A percentile compares a stretch with the other conserved stretches of the same genome.
Evolutionary conservation across 2,329 filamentous ascomycete genomes (phyloP).

Genomic region (Aspergillus sp.): DNA sequence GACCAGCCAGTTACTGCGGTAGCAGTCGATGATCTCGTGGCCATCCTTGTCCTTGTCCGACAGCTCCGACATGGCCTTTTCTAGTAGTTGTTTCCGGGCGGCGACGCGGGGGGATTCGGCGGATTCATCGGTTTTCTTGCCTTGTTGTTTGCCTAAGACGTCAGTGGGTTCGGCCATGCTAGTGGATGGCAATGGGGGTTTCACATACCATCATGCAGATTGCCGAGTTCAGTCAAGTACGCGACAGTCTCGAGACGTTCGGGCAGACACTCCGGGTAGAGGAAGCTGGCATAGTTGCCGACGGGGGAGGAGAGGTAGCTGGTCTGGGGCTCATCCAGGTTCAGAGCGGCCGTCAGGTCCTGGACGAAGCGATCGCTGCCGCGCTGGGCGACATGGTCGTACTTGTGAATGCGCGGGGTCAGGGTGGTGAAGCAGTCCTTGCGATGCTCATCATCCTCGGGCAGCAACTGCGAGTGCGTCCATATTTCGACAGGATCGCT

Average conservation of each 20-base stretch:
- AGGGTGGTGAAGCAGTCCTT: conserved; percentile 16
- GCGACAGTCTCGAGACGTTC: conserved; percentile 14
- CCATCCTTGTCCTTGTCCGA: conserved; percentile 16
- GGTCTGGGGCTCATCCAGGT: conserved; percentile 5
- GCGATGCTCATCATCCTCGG: conserved; percentile 6
- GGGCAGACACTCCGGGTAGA: conserved; percentile 17
- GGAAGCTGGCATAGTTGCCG: conserved; percentile 18
- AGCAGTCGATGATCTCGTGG: conserved; percentile 18
- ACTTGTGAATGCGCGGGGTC: conserved; percentile 13
- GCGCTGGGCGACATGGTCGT: conserved; percentile 18
- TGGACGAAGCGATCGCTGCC: conserved; percentile 17
- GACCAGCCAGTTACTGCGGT: conserved; percentile 17
- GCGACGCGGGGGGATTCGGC: conserved; percentile 13
- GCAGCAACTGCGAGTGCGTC: conserved; percentile 11
- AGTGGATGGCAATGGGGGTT: too few species aligned
- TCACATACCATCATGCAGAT: conserved; percentile 15
- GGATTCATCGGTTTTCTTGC: conserved; percentile 7
- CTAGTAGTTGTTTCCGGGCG: conserved; percentile 11
- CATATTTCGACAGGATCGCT: conserved; percentile 16
- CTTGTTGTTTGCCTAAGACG: conserved; percentile 1
- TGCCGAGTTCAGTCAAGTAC: conserved; percentile 16
- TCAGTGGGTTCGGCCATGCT: not conserved
- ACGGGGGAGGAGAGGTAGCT: conserved; percentile 16
- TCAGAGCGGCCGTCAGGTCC: conserved; percentile 12
- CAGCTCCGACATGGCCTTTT: conserved; percentile 13